Conservation (phyloP, 306 rosid genomes). For the Inga leiocalycina region DNA sequence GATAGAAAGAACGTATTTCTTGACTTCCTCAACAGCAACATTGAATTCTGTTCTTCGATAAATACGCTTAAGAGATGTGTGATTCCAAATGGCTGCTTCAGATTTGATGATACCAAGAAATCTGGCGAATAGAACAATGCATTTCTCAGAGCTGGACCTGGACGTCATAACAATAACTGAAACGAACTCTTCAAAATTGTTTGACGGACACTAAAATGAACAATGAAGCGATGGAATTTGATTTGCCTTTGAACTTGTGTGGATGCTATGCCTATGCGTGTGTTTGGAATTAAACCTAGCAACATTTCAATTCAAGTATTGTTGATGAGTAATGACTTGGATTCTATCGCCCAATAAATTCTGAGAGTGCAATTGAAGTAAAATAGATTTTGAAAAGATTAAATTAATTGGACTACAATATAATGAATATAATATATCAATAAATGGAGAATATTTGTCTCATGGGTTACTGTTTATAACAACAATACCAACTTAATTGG, state of each 20-base stretch:
- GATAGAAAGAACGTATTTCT: not conserved
- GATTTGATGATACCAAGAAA: not conserved
- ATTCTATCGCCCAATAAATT: not conserved
- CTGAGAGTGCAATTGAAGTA: not conserved
- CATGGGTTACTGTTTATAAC: no score
- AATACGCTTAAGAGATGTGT: not conserved
- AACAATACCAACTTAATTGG: no score
- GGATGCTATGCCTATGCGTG: not conserved
- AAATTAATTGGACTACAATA: no score
- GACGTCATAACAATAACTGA: no score
- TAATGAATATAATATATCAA: no score
- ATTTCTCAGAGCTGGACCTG: not conserved
- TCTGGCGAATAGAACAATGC: not conserved
- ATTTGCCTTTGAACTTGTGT: no score
- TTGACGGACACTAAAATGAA: not conserved
- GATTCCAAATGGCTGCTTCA: not conserved
- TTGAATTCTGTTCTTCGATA: not conserved
- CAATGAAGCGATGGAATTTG: not conserved
- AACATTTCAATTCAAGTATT: no score
- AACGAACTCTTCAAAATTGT: not conserved
- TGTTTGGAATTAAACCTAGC: not conserved
- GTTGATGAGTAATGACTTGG: not conserved
- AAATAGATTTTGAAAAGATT: no score
- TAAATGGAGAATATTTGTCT: no score
- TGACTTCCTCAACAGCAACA: not conserved